These are phyloP conservation scores for Serendipita sp. DNA, from an alignment of 768 basidiomycete genomes.

Conservation along the genomic window DNA sequence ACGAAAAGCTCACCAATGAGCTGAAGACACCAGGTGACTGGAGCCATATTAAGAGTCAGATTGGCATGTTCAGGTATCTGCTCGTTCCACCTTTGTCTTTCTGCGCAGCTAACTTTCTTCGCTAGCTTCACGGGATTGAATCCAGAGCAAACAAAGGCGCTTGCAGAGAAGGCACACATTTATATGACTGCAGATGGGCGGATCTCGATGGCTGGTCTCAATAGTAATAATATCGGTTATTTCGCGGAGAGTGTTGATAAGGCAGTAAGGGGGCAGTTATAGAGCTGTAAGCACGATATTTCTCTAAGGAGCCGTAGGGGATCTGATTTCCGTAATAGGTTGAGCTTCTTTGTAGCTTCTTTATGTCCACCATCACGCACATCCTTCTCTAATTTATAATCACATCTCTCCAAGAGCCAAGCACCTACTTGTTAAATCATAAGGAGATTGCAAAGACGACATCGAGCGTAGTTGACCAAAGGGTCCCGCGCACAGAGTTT, in stretches of 20 bases:
- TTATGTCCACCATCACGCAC: not conserved
- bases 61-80: constrained; percentile 90
- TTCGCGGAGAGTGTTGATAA: constrained; percentile 77
- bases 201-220: constrained; percentile 88
- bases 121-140: constrained; percentile 85
- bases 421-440: no score
- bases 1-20: constrained; percentile 57
- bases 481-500: no score
- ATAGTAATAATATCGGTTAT: constrained; percentile 70
- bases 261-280: constrained; percentile 65
- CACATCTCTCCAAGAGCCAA: no score
- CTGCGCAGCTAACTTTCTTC: constrained; percentile 5
- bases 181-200: constrained; percentile 93
- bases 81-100: not conserved
- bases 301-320: no score
- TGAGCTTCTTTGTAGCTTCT: not conserved
- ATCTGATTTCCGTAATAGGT: not conserved
- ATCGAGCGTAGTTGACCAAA: no score
- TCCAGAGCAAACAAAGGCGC: constrained; percentile 57
- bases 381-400: no score
- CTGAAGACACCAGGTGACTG: constrained; percentile 87
- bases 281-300: constrained; percentile 15
- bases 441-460: no score
- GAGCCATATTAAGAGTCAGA: constrained; percentile 89
- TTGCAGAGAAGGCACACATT: constrained; percentile 78